Evolutionary conservation across 345 rosid species (phyloP).

Genomic region (Eucalyptus polyanthemos): DNA sequence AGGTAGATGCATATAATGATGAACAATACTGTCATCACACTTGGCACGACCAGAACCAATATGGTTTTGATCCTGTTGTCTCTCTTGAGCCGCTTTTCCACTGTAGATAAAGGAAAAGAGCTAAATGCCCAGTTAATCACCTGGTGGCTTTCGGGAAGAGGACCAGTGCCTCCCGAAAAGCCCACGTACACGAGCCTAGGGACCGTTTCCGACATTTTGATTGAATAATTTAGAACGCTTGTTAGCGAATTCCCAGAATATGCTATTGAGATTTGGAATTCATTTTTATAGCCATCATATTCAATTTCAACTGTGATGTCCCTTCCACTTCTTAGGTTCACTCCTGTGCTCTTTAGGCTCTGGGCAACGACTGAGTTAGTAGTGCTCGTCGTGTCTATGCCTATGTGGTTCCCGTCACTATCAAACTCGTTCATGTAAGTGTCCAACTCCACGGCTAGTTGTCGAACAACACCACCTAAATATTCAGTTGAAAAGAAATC

Average conservation of each 20-base stretch:
- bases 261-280: constrained; percentile 4
- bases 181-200: constrained; percentile 14
- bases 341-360: constrained; percentile 12
- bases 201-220: constrained; percentile 5
- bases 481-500: background rate
- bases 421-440: constrained; percentile 29
- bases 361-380: background rate
- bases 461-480: constrained; percentile 9
- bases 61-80: background rate
- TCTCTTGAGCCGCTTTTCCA: background rate
- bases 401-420: constrained; percentile 19
- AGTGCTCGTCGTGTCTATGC: constrained; percentile 13
- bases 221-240: constrained; percentile 14
- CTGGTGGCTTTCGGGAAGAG: constrained; percentile 8
- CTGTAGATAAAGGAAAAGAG: background rate
- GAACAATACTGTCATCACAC: background rate
- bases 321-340: constrained; percentile 26
- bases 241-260: constrained; percentile 8
- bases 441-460: constrained; percentile 25
- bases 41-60: background rate
- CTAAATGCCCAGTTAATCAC: constrained; percentile 8
- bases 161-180: constrained; percentile 24
- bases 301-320: constrained; percentile 5
- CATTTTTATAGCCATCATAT: background rate
- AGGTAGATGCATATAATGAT: background rate